phyloP scores from a whole-genome alignment of 169 alveolate species.

The Plasmodium ovale region DNA sequence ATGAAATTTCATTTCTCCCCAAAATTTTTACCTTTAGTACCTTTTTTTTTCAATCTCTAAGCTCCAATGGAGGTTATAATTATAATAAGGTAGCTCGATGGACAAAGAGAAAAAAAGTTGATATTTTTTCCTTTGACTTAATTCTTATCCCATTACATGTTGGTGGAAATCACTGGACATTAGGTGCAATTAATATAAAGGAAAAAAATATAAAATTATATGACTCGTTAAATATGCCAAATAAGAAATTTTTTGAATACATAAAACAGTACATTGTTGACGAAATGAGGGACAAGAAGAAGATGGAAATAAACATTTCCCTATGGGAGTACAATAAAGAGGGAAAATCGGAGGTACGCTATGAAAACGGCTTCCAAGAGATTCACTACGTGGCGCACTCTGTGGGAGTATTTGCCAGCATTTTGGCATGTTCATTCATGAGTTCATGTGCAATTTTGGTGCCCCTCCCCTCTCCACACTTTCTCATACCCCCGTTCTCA shows the following conservation, averaged over 20 bases:
- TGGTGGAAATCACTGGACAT: slow-evolving; percentile 89
- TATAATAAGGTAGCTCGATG: slow-evolving; percentile 88
- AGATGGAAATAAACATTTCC: slow-evolving; percentile 43
- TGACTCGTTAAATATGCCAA: slow-evolving; percentile 86
- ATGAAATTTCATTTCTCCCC: slow-evolving; percentile 61
- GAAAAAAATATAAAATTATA: slow-evolving; percentile 81
- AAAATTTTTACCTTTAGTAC: slow-evolving; percentile 88
- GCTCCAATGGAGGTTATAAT: slow-evolving; percentile 82
- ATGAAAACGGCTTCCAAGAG: neutral
- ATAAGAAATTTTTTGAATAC: slow-evolving; percentile 72
- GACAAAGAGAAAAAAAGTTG: slow-evolving; percentile 89
- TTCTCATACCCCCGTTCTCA: neutral
- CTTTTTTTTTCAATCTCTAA: slow-evolving; percentile 86
- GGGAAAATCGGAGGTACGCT: slow-evolving; percentile 40
- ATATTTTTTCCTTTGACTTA: slow-evolving; percentile 85
- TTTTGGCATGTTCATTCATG: no score
- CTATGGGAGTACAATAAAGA: slow-evolving; percentile 26
- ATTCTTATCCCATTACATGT: slow-evolving; percentile 89
- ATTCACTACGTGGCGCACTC: no score
- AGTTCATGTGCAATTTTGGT: no score
- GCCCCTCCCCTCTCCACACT: neutral
- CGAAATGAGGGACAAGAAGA: slow-evolving; percentile 83
- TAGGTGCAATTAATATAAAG: slow-evolving; percentile 89
- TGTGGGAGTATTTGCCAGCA: no score
- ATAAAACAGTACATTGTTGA: slow-evolving; percentile 84